phyloP scores from a whole-genome alignment of 371 early-diverging fungal genomes.

The Rhizopus arrhizus region DNA sequence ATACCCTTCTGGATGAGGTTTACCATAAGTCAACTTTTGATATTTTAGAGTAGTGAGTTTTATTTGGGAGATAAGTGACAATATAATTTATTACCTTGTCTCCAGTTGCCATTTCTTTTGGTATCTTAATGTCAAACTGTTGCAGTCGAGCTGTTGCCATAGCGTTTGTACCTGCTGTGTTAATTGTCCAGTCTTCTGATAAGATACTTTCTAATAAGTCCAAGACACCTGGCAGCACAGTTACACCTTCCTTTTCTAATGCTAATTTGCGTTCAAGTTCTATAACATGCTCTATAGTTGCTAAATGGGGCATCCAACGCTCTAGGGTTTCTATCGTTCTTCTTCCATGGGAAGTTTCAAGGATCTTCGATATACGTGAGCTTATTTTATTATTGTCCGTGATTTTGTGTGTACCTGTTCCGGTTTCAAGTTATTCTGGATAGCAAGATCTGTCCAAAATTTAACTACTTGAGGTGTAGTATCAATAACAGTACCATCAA shows the following conservation, averaged over 20 bases:
- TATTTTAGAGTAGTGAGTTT: not conserved
- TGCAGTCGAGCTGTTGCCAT: constrained; percentile 42
- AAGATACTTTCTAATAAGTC: constrained; percentile 33
- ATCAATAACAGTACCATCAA: constrained; percentile 56
- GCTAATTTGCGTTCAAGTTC: constrained; percentile 36
- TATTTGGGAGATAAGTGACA: not conserved
- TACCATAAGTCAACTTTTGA: constrained; percentile 50
- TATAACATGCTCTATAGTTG: constrained; percentile 38
- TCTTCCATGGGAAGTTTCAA: constrained; percentile 49
- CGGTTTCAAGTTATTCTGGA: constrained; percentile 42
- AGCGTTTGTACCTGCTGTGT: constrained; percentile 36
- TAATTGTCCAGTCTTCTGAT: constrained; percentile 35
- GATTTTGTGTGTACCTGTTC: constrained; percentile 31
- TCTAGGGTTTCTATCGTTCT: constrained; percentile 50
- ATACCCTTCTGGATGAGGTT: constrained; percentile 73
- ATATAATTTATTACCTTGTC: constrained; percentile 27
- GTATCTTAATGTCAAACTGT: constrained; percentile 38
- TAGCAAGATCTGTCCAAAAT: constrained; percentile 47
- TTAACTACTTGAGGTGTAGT: constrained; percentile 48
- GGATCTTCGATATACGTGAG: constrained; percentile 20
- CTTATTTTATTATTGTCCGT: not conserved
- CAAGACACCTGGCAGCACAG: constrained; percentile 33
- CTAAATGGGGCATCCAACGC: constrained; percentile 41
- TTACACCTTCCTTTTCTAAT: constrained; percentile 39
- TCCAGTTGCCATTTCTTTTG: constrained; percentile 42